Conservation (phyloP, 768 basidiomycete genomes). For the Podaxis mareebaensis region DNA sequence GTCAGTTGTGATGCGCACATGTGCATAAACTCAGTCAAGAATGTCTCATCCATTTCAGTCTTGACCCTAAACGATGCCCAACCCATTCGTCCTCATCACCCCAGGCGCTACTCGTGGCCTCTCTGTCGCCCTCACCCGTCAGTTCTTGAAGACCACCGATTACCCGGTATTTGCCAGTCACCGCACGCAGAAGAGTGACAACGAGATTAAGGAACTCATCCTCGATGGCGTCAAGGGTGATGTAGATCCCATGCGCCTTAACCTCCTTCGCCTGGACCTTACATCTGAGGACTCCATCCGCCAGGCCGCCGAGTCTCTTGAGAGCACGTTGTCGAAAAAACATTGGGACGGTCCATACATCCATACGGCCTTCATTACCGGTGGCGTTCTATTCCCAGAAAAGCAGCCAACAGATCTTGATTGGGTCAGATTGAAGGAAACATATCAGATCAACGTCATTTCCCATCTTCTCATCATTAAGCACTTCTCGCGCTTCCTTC, state of each 20-base stretch:
- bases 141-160: slow-evolving; percentile 48
- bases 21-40: neutral
- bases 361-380: slow-evolving; percentile 56
- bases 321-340: slow-evolving; percentile 29
- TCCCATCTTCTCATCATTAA: slow-evolving; percentile 63
- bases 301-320: slow-evolving; percentile 44
- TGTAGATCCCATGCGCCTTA: slow-evolving; percentile 45
- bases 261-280: slow-evolving; percentile 51
- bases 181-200: slow-evolving; percentile 36
- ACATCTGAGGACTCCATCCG: slow-evolving; percentile 51
- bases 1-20: neutral
- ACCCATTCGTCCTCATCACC: slow-evolving; percentile 52
- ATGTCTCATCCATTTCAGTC: slow-evolving; percentile 11
- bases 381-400: slow-evolving; percentile 57
- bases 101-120: slow-evolving; percentile 58
- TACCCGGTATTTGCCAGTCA: slow-evolving; percentile 59
- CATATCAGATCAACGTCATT: slow-evolving; percentile 59
- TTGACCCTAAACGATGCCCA: slow-evolving; percentile 21
- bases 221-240: slow-evolving; percentile 38
- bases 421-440: slow-evolving; percentile 36
- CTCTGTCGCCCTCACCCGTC: slow-evolving; percentile 54
- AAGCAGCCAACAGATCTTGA: slow-evolving; percentile 51
- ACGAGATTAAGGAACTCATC: slow-evolving; percentile 40
- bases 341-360: slow-evolving; percentile 38
- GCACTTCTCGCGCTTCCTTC: slow-evolving; percentile 62